phyloP scores from a whole-genome alignment of 2,329 filamentous ascomycete genomes.

The Penicillium frequentans region DNA sequence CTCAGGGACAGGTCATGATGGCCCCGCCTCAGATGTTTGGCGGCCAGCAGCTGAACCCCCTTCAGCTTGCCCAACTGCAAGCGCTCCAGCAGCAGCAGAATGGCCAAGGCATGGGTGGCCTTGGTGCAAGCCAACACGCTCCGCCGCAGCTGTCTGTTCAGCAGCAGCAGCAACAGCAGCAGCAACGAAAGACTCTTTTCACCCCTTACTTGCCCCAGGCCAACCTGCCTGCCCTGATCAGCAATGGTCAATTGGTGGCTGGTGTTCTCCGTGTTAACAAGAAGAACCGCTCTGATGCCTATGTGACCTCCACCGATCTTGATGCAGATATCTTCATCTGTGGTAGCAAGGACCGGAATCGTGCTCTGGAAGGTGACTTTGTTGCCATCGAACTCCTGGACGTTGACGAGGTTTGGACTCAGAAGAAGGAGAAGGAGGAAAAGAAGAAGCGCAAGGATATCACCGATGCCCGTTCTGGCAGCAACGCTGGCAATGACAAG shows the following conservation, averaged over 20 bases:
- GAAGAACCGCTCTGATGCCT: slow-evolving; percentile 98
- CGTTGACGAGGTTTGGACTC: slow-evolving; percentile 96
- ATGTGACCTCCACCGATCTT: slow-evolving; percentile 90
- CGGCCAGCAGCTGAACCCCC: slow-evolving; percentile 80
- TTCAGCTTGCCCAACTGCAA: slow-evolving; percentile 88
- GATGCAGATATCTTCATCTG: slow-evolving; percentile 99
- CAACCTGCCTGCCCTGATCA: slow-evolving; percentile 83
- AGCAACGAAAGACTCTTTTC: slow-evolving; percentile 97
- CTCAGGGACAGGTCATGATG: slow-evolving; percentile 78
- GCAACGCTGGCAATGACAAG: slow-evolving; percentile 68
- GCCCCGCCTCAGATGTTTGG: slow-evolving; percentile 76
- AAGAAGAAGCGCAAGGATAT: slow-evolving; percentile 99
- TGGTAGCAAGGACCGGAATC: slow-evolving; percentile 97
- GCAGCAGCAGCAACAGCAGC: slow-evolving; percentile 71
- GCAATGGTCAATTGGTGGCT: slow-evolving; percentile 90
- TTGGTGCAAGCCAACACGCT: slow-evolving; percentile 69
- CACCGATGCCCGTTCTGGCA: slow-evolving; percentile 80
- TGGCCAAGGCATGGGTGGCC: slow-evolving; percentile 70
- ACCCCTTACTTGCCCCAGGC: slow-evolving; percentile 96
- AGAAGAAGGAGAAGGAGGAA: slow-evolving; percentile 99
- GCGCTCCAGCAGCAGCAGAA: slow-evolving; percentile 78
- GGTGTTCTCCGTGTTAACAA: slow-evolving; percentile 98
- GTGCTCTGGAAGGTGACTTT: slow-evolving; percentile 91
- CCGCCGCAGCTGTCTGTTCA: slow-evolving; percentile 59
- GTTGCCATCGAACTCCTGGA: slow-evolving; percentile 95